Evolutionary conservation across 805 yeast species (phyloP), one percentile per base, ranked within the genome.

Genomic region (Cyberlindnera mycetangii): DNA sequence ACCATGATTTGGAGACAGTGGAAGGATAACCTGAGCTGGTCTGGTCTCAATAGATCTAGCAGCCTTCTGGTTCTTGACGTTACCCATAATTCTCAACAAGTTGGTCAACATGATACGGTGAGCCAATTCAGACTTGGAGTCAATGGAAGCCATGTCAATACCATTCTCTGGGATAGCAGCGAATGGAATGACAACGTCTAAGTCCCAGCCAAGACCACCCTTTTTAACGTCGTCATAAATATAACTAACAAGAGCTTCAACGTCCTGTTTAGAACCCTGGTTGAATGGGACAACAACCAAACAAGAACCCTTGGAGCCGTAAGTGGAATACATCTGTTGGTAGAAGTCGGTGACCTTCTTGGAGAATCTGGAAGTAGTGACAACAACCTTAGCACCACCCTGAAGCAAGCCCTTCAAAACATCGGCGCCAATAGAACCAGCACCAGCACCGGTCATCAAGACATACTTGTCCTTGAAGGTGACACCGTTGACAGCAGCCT

Each of bases 111-210:
- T 93, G 61, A 93, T 86, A 71, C 99, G 85, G 71, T 93, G 99
- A 48, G 99, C 99, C 59, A 93, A 80, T 74, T 93, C 99, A 47
- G 97, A 89, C 69, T 83, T 88, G 44, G 98, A 92, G 61, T 88
- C 97, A 60, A 93, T 86, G 65, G 78, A 78, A 62, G 89, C 96
- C 63, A 93, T 71, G 69, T 95, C 97, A 61, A 89, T 87, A 65
- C 99, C 99, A 66, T 89, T 89, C 75, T 93, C 99, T 56, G 99
- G 98, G 60, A 93, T 92, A 50, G 99, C 99, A 55, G 98, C 99
- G 64, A 93, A 93, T 61, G 99, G 99, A 66, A 93, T 81, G 53
- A 93, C 79, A 55, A 81, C 95, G 72, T 93, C 99, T 64, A 93
- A 78, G 67, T 93, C 99, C 98, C 98, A 92, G 46, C 95, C 96